These are phyloP conservation scores for Yarrowia sp. DNA, from an alignment of 805 yeast genomes.

Conservation along the genomic window DNA sequence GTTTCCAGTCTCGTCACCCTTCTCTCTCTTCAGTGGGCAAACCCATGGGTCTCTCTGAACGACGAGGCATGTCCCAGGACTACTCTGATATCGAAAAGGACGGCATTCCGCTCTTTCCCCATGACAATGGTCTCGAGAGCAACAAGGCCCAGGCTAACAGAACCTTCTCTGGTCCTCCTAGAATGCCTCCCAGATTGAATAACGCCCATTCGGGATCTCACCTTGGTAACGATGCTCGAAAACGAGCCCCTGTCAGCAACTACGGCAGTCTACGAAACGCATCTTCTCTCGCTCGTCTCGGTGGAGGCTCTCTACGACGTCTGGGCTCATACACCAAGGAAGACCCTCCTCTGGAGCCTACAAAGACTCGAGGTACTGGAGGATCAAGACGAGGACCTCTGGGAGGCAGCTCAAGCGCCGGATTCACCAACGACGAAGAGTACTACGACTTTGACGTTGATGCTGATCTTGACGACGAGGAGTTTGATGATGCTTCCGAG, in stretches of 20 bases:
- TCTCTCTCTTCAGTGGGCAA: constrained; percentile 38
- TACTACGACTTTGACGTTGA: constrained; percentile 54
- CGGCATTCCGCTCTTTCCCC: constrained; percentile 27
- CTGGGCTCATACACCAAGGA: constrained; percentile 26
- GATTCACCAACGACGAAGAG: constrained; percentile 49
- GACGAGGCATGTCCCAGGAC: constrained; percentile 26
- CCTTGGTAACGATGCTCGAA: constrained; percentile 10
- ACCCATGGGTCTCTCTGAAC: constrained; percentile 8
- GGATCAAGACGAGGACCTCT: constrained; percentile 20
- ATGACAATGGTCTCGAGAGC: constrained; percentile 10
- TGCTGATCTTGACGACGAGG: constrained; percentile 54
- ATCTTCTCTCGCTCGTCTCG: constrained; percentile 21
- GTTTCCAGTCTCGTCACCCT: constrained; percentile 44
- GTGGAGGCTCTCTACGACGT: constrained; percentile 35
- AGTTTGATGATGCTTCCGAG: constrained; percentile 48
- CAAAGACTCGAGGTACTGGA: constrained; percentile 11
- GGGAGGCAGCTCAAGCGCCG: constrained; percentile 12
- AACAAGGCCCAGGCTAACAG: constrained; percentile 24
- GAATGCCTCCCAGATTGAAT: constrained; percentile 28
- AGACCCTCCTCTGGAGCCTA: constrained; percentile 25
- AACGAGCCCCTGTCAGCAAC: constrained; percentile 19
- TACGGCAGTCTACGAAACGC: constrained; percentile 34
- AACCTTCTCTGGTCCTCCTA: constrained; percentile 15
- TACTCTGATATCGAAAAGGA: constrained; percentile 35
- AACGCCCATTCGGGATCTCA: constrained; percentile 32